phyloP scores from a whole-genome alignment of 2,329 filamentous ascomycete genomes.

The Alternaria hordeiaustralica region DNA sequence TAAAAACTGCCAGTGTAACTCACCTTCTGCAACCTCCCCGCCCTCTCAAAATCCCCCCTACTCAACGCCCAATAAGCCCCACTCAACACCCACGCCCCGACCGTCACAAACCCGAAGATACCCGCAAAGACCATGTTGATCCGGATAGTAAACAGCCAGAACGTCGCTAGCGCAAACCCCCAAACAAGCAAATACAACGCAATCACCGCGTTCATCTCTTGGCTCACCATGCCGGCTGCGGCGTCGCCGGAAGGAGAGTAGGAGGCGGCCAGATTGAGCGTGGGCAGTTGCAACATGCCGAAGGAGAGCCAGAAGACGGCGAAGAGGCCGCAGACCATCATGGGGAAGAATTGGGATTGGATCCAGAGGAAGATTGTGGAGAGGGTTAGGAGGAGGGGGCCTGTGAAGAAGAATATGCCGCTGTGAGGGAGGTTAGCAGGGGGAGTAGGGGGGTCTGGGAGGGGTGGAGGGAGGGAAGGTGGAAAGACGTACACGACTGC shows the following conservation, averaged over 20 bases:
- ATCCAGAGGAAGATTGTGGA: conserved; percentile 62
- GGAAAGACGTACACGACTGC: conserved; percentile 48
- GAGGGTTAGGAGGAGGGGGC: conserved; percentile 57
- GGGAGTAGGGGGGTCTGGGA: too few relatives aligned
- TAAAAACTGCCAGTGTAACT: conserved; percentile 2
- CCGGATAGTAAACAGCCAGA: conserved; percentile 59
- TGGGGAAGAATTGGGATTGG: conserved; percentile 43
- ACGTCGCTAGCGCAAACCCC: conserved; percentile 61
- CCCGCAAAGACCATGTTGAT: conserved; percentile 59
- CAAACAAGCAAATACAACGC: conserved; percentile 60
- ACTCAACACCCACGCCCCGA: conserved; percentile 55
- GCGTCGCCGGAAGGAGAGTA: conserved; percentile 53
- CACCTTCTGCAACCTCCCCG: conserved; percentile 56
- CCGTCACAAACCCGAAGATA: conserved; percentile 58
- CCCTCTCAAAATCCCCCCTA: conserved; percentile 52
- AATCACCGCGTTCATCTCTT: conserved; percentile 58
- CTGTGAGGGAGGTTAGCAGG: conserved; percentile 6
- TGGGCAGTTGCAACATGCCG: conserved; percentile 59
- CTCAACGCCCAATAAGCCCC: conserved; percentile 59
- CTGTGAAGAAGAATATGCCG: conserved; percentile 54
- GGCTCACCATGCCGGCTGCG: conserved; percentile 52
- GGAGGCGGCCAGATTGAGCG: conserved; percentile 54
- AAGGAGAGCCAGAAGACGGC: conserved; percentile 60
- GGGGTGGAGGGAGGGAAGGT: too few relatives aligned
- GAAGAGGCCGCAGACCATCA: conserved; percentile 62